These are phyloP conservation scores for Trichoderma guizhouense DNA, from an alignment of 2,329 filamentous ascomycete genomes.

Conservation along the genomic window DNA sequence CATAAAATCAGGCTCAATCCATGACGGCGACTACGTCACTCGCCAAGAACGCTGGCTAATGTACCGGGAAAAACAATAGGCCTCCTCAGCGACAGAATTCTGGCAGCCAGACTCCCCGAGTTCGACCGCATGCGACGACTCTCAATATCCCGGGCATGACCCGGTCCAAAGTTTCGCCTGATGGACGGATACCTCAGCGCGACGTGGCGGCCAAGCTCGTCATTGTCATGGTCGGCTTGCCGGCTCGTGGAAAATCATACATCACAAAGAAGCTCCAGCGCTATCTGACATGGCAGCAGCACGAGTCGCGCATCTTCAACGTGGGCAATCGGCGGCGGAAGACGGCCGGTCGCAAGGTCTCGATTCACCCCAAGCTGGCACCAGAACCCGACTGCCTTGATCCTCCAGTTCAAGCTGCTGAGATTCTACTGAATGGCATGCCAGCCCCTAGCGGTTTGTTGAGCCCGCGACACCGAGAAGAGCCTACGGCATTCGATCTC, in stretches of 20 bases:
- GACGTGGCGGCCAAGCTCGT: constrained; percentile 96
- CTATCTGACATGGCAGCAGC: constrained; percentile 95
- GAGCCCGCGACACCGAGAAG: constrained; percentile 30
- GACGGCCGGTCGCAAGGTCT: constrained; percentile 59
- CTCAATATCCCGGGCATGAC: constrained; percentile 97
- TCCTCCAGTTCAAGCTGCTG: constrained; percentile 50
- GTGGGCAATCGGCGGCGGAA: constrained; percentile 87
- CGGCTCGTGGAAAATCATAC: constrained; percentile 94
- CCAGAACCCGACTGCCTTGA: constrained; percentile 40
- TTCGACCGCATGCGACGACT: constrained; percentile 82
- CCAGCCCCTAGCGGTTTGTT: constrained; percentile 33
- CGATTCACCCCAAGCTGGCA: constrained; percentile 32
- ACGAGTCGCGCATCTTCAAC: constrained; percentile 95
- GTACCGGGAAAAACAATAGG: constrained; percentile 40
- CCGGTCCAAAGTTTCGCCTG: constrained; percentile 89
- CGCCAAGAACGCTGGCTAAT: not conserved
- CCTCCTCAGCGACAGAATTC: constrained; percentile 70
- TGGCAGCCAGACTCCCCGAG: constrained; percentile 70
- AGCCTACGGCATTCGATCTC: constrained; percentile 39
- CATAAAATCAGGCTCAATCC: not conserved
- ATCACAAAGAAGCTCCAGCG: constrained; percentile 97
- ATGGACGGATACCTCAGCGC: constrained; percentile 87
- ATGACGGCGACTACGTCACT: not conserved
- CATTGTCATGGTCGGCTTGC: constrained; percentile 96
- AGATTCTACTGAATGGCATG: constrained; percentile 56